Evolutionary conservation across 306 rosid species (phyloP).

Genomic region (Malus sieversii): DNA sequence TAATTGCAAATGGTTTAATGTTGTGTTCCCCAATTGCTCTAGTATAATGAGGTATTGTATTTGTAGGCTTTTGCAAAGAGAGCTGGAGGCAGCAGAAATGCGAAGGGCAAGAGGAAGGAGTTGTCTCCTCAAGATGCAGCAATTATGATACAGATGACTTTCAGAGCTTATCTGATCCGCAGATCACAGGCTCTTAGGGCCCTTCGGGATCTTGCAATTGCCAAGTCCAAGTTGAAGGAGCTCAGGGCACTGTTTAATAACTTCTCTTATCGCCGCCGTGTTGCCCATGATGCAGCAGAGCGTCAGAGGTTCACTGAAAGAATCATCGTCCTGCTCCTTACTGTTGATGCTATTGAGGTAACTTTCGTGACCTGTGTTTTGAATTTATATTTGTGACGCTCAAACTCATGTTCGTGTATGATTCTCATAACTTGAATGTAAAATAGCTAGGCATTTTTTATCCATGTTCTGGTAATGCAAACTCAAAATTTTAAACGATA

Average conservation of each 20-base stretch:
- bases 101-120: slow-evolving; percentile 76
- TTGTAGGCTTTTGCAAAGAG: slow-evolving; percentile 73
- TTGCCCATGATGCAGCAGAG: slow-evolving; percentile 61
- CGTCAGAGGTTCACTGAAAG: slow-evolving; percentile 76
- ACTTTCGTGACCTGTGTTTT: neutral
- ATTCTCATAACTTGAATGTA: neutral
- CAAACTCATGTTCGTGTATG: neutral
- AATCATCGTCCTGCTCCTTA: slow-evolving; percentile 80
- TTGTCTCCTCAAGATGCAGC: slow-evolving; percentile 89
- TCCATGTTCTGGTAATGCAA: neutral
- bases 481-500: neutral
- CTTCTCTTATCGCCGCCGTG: slow-evolving; percentile 48
- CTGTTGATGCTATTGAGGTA: slow-evolving; percentile 90
- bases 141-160: slow-evolving; percentile 55
- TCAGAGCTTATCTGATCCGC: slow-evolving; percentile 68
- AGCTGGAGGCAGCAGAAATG: slow-evolving; percentile 37
- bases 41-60: neutral
- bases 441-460: neutral
- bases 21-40: neutral
- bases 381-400: neutral
- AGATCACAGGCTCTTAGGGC: slow-evolving; percentile 81
- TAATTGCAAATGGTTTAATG: no score
- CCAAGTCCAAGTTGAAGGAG: slow-evolving; percentile 82
- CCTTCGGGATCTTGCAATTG: slow-evolving; percentile 69
- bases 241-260: slow-evolving; percentile 67